A percentile compares a stretch with the other conserved stretches of the same genome.
These are phyloP conservation scores for Fusarium sp. DNA, from an alignment of 2,329 filamentous ascomycete species.

Conservation along the genomic window DNA sequence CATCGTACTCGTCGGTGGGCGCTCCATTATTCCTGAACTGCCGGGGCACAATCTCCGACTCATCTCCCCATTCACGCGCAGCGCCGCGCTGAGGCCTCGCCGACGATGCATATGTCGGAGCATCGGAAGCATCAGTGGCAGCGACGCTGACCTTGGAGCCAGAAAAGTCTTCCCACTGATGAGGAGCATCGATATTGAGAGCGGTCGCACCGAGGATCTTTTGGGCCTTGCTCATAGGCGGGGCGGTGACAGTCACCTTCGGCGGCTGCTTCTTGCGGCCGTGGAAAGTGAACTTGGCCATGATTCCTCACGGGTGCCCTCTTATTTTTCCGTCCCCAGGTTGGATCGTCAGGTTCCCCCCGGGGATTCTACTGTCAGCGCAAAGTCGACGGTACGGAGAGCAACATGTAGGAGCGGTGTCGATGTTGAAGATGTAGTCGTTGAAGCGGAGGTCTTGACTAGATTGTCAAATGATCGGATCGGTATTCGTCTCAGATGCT, in stretches of 20 bases:
- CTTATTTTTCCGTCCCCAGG: slow-evolving; percentile 22
- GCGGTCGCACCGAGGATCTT: slow-evolving; percentile 42
- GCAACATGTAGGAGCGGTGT: slow-evolving; percentile 36
- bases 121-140: slow-evolving; percentile 21
- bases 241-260: slow-evolving; percentile 41
- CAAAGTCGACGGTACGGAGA: slow-evolving; percentile 29
- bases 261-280: slow-evolving; percentile 44
- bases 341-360: slow-evolving; percentile 25
- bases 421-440: not conserved
- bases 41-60: slow-evolving; percentile 42
- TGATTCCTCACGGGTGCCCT: slow-evolving; percentile 21
- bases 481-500: not conserved
- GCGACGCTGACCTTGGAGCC: slow-evolving; percentile 36
- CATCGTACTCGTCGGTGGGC: slow-evolving; percentile 37
- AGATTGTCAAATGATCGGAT: not conserved
- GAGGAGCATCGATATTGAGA: slow-evolving; percentile 39
- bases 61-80: slow-evolving; percentile 40
- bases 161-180: slow-evolving; percentile 36
- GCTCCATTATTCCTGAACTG: slow-evolving; percentile 30
- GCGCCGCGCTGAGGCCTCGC: slow-evolving; percentile 21
- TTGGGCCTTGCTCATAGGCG: slow-evolving; percentile 42
- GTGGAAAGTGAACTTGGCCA: slow-evolving; percentile 44
- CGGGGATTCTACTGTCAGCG: slow-evolving; percentile 36
- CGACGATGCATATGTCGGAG: slow-evolving; percentile 22
- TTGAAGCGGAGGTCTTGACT: not conserved